Base-by-base conservation (phyloP, 2,329 filamentous ascomycete genomes). In the Triangularia verruculosa region DNA sequence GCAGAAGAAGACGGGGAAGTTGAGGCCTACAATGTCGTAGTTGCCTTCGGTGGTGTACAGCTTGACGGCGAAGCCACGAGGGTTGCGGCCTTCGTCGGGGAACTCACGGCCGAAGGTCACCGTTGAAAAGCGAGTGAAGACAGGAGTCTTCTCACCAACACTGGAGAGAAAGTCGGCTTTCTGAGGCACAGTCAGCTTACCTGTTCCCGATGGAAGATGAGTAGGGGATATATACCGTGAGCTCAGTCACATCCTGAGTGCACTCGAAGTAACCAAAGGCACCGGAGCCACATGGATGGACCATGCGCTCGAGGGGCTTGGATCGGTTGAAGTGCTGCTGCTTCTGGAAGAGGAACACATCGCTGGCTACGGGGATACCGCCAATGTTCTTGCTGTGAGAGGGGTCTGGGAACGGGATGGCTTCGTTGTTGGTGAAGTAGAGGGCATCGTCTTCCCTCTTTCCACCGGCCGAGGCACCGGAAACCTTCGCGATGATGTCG, bases 1-100 rank as follows among this genome's bases (percentile, higher is more conserved):
- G 63, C 91, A 89, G 75, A 91, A 91, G 75, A 91, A 91, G 8
- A 91, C 86, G 0, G 88, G 87, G 55, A 90, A 90, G 67, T 91
- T 88, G 74, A 91, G 91, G 30, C 87, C 88, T 2, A 90, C 86
- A 39, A 90, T 80, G 67, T 92, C 89, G 84, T 87, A 91, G 69
- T 91, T 92, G 4, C 90, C 90, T 69, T 93, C 90, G 0, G 89
- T 78, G 0, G 90, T 92, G 72, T 92, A 93, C 71, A 91, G 86
- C 74, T 91, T 91, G 65, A 91, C 77, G 0, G 91, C 89, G 67
- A 93, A 94, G 1, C 91, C 91, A 39, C 90, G 86, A 2, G 92
- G 89, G 78, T 95, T 90, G 12, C 91, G 85, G 1, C 92, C 91
- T 0, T 90, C 92, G 72, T 95, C 91, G 3, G 90, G 89, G 59